Conservation (phyloP, 2,329 filamentous ascomycete species). For the Madurella mycetomatis region DNA sequence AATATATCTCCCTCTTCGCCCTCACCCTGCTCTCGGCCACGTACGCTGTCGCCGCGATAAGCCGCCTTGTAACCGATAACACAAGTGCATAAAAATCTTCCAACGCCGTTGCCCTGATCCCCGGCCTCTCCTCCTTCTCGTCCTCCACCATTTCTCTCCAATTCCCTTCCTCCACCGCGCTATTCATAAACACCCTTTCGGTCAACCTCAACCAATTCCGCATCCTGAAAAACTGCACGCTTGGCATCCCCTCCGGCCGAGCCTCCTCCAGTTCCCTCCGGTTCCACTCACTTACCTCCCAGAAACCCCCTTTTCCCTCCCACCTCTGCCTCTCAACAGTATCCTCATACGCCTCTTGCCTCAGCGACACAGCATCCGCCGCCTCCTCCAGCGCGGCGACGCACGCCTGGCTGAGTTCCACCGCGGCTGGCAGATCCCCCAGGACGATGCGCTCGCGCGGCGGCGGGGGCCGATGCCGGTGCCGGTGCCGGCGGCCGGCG, state of each 20-base stretch:
- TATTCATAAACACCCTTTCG: slow-evolving; percentile 71
- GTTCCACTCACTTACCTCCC: slow-evolving; percentile 53
- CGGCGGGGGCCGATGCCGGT: background rate
- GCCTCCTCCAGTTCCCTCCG: slow-evolving; percentile 32
- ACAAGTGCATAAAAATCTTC: slow-evolving; percentile 68
- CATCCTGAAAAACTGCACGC: slow-evolving; percentile 55
- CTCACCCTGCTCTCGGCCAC: slow-evolving; percentile 66
- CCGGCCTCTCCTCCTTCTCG: slow-evolving; percentile 41
- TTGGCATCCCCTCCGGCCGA: slow-evolving; percentile 36
- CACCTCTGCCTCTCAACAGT: slow-evolving; percentile 55
- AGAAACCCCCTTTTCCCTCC: slow-evolving; percentile 59
- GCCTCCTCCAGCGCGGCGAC: slow-evolving; percentile 61
- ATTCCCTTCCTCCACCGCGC: slow-evolving; percentile 45
- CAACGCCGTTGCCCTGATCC: slow-evolving; percentile 71
- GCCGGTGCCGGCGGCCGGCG: slow-evolving; percentile 40
- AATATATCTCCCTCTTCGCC: slow-evolving; percentile 36
- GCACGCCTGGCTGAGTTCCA: slow-evolving; percentile 65
- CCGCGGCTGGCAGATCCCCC: slow-evolving; percentile 60
- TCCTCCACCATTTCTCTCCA: slow-evolving; percentile 22
- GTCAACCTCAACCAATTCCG: slow-evolving; percentile 61
- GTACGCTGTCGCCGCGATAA: slow-evolving; percentile 66
- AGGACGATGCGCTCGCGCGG: background rate
- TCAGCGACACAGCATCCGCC: slow-evolving; percentile 60
- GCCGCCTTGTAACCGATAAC: slow-evolving; percentile 62
- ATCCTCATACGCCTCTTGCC: slow-evolving; percentile 61